A percentile compares a stretch with the other conserved stretches of the same genome.
phyloP scores from a whole-genome alignment of 768 basidiomycete species.

The Leccinum variicolor region DNA sequence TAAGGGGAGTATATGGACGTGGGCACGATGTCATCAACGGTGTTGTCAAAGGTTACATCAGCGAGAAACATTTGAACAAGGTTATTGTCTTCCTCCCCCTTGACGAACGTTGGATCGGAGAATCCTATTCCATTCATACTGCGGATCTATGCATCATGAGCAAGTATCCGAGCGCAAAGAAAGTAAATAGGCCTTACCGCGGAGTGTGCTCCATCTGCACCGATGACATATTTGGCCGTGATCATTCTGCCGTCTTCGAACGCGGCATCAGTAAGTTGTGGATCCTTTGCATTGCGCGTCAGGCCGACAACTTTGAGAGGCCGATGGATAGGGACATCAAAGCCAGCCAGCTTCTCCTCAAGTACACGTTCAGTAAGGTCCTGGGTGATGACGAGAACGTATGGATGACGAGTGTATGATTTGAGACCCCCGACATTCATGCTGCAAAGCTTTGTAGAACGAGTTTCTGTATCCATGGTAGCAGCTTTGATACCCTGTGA shows the following conservation, averaged over 20 bases:
- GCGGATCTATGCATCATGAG: slow-evolving; percentile 36
- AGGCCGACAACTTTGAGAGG: slow-evolving; percentile 40
- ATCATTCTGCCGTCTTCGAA: slow-evolving; percentile 47
- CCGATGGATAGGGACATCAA: slow-evolving; percentile 34
- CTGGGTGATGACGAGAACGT: slow-evolving; percentile 43
- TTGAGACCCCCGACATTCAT: slow-evolving; percentile 35
- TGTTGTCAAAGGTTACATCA: slow-evolving; percentile 38
- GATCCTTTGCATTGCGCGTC: slow-evolving; percentile 26
- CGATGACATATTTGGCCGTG: slow-evolving; percentile 44
- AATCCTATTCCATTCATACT: slow-evolving; percentile 39
- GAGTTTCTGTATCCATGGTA: slow-evolving; percentile 29
- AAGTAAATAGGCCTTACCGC: slow-evolving; percentile 30
- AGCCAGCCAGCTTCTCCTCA: slow-evolving; percentile 29
- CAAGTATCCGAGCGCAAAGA: not conserved
- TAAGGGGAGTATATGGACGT: slow-evolving; percentile 25
- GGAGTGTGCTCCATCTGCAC: slow-evolving; percentile 50
- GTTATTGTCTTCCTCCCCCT: slow-evolving; percentile 23
- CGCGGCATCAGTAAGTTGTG: slow-evolving; percentile 34
- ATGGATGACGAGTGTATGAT: slow-evolving; percentile 43
- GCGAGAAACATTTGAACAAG: slow-evolving; percentile 44
- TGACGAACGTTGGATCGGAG: slow-evolving; percentile 37
- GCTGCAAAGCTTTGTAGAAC: slow-evolving; percentile 24
- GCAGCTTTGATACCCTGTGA: slow-evolving; percentile 35
- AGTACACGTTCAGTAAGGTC: slow-evolving; percentile 42
- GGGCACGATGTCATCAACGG: slow-evolving; percentile 1